These are phyloP conservation scores for Chaetomium sp. DNA, from an alignment of 2,329 filamentous ascomycete genomes.

Conservation along the genomic window DNA sequence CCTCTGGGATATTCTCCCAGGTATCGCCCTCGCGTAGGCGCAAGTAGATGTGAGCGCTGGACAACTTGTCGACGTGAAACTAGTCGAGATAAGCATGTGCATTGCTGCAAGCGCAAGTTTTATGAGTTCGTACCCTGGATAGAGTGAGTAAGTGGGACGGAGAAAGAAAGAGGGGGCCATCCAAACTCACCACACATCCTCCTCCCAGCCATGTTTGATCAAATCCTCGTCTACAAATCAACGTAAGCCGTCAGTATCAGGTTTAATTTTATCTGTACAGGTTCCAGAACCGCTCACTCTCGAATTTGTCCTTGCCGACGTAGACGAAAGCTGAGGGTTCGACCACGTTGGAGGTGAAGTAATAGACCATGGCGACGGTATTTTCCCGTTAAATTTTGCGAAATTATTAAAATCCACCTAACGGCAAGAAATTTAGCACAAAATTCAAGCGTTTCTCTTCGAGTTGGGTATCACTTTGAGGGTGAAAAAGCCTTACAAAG, in stretches of 20 bases:
- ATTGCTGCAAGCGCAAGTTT: not conserved
- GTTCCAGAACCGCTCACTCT: constrained; percentile 55
- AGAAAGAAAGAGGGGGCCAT: not conserved
- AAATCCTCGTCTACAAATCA: constrained; percentile 74
- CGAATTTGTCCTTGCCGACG: constrained; percentile 97
- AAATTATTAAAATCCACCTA: too few relatives aligned
- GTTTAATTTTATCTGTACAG: not conserved
- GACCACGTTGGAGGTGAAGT: constrained; percentile 83
- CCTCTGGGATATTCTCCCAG: constrained; percentile 75
- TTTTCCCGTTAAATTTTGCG: too few relatives aligned
- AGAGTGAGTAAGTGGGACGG: constrained; percentile 3
- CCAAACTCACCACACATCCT: constrained; percentile 76
- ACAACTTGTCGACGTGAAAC: constrained; percentile 98
- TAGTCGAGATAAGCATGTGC: constrained; percentile 30
- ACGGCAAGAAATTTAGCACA: too few relatives aligned
- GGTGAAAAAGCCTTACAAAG: not conserved
- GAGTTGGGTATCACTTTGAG: not conserved
- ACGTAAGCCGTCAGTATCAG: not conserved
- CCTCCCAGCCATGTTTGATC: constrained; percentile 89
- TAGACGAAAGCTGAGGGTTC: constrained; percentile 83
- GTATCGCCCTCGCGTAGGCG: constrained; percentile 69
- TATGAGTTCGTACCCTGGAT: constrained; percentile 28
- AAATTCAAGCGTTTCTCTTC: too few relatives aligned
- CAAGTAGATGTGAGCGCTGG: constrained; percentile 92
- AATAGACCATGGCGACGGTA: constrained; percentile 71